Base-by-base conservation (phyloP, 78 protist species). In the Dictyostelium firmibasis region DNA sequence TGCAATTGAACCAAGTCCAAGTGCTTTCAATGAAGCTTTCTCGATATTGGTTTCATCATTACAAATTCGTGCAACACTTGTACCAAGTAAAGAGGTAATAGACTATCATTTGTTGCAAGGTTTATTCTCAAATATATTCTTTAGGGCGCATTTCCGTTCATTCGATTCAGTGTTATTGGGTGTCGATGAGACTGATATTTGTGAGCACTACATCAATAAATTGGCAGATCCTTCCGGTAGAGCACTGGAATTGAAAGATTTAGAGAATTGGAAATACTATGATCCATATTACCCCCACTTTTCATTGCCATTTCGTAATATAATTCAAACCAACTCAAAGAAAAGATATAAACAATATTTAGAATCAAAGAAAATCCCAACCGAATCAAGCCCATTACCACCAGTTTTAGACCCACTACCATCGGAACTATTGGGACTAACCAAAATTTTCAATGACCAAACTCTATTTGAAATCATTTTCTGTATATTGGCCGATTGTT, bases 281-380 rank as follows among this genome's bases (percentile, higher is more conserved):
- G 94, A 89, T 36, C 79, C 85, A 9, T 89, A 81, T 57, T 89
- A 89, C 33, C 94, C 84, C 64, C 72, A 43, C 62, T 75, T 89
- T 29, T 78, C 94, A 7, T 9, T 89, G 6, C 47, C 44, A 8
- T 89, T 53, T 69, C 82, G 83, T 69, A 43, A 18, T 20, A 20
- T 41, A 50, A 43, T 89, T 11, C 82, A 89, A 75, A 47, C 16
- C 33, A n/a, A n/a, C 41, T n/a, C 83, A 41, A 47, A 43, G 14
- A 44, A 76, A 50, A 79, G 83, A 47, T 81, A 43, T 25, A 69
- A 72, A 29, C n/a, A 64, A 23, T 81, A 89, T 31, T 67, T 69
- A 27, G 57, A 72, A 33, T 11, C 44, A 4, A 20, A 23, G 23
- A 70, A 81, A 41, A 29, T 89, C 6, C 94, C 94, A 31, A 13